Conservation (phyloP, 208 protist species). For the Leishmania tarentolae region DNA sequence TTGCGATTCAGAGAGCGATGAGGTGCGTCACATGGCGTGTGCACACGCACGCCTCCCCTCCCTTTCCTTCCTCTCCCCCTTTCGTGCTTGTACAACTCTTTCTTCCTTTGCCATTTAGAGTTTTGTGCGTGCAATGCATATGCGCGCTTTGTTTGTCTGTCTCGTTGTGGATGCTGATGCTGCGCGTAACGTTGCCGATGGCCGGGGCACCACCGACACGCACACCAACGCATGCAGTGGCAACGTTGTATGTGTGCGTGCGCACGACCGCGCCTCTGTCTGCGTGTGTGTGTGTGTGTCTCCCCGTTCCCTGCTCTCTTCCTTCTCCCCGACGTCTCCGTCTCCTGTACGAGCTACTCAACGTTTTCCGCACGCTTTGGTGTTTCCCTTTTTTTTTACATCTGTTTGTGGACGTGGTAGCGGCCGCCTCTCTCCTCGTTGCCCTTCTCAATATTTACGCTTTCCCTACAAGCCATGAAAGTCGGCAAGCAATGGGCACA, state of each 20-base stretch:
- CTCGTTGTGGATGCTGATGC: neutral
- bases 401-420: neutral
- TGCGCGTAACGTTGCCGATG: neutral
- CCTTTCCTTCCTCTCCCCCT: neutral
- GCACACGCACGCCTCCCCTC: neutral
- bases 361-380: neutral
- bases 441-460: neutral
- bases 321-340: neutral
- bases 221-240: neutral
- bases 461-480: neutral
- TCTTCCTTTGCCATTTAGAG: constrained; percentile 5
- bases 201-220: neutral
- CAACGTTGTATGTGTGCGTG: neutral
- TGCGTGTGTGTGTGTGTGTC: neutral
- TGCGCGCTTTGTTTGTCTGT: neutral
- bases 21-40: neutral
- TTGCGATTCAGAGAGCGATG: neutral
- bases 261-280: neutral
- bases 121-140: neutral
- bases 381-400: neutral
- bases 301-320: neutral
- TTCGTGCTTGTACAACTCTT: constrained; percentile 2
- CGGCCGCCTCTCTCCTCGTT: neutral
- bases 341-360: neutral
- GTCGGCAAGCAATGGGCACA: too few species aligned